phyloP scores from a whole-genome alignment of 2,329 filamentous ascomycete species.

The Alternaria arbusti region DNA sequence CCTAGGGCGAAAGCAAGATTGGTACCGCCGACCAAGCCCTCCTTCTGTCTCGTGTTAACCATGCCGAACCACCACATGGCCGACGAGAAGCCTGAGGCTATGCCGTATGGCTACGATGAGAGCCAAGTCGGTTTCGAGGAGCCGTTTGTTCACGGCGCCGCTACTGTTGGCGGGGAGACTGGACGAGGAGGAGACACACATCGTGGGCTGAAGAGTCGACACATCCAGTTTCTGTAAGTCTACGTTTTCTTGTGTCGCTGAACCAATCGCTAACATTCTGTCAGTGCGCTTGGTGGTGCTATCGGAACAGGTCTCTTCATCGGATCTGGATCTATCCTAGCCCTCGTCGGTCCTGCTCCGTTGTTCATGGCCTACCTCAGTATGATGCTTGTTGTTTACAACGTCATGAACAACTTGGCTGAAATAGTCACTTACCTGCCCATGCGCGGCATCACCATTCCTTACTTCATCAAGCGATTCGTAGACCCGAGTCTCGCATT shows the following conservation, averaged over 20 bases:
- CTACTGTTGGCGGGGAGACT: slow-evolving; percentile 36
- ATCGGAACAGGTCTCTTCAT: slow-evolving; percentile 54
- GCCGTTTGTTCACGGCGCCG: slow-evolving; percentile 33
- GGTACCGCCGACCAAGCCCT: neutral
- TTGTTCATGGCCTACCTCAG: slow-evolving; percentile 47
- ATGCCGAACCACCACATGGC: slow-evolving; percentile 34
- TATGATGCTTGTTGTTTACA: slow-evolving; percentile 49
- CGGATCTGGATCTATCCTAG: slow-evolving; percentile 43
- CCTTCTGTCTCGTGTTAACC: neutral
- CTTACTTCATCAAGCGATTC: slow-evolving; percentile 50
- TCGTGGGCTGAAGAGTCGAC: slow-evolving; percentile 46
- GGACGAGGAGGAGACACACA: slow-evolving; percentile 43
- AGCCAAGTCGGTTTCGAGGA: slow-evolving; percentile 23
- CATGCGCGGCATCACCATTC: slow-evolving; percentile 48
- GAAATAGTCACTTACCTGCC: slow-evolving; percentile 51
- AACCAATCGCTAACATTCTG: slow-evolving; percentile 44
- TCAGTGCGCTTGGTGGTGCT: slow-evolving; percentile 65
- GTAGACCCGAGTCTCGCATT: slow-evolving; percentile 56
- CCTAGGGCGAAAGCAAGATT: neutral
- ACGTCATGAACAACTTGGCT: slow-evolving; percentile 51
- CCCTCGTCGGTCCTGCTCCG: slow-evolving; percentile 41
- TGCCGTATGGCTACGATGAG: slow-evolving; percentile 26
- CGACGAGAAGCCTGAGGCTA: slow-evolving; percentile 30
- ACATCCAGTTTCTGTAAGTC: slow-evolving; percentile 47
- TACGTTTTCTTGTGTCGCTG: neutral